Evolutionary conservation across 306 rosid species (phyloP), one percentile per base, ranked within the genome.

Genomic region (Datisca glomerata): DNA sequence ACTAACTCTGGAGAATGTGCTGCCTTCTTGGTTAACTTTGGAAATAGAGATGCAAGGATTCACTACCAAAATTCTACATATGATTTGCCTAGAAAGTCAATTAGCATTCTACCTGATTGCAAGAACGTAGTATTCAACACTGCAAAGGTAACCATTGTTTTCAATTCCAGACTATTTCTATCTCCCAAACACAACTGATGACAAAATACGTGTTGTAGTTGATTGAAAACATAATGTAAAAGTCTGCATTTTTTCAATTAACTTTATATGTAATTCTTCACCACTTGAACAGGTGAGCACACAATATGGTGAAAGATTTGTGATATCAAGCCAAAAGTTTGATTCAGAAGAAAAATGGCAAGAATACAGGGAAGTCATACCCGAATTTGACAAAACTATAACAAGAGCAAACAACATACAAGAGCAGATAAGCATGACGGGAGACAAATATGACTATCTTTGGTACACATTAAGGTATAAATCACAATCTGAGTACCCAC

Each of bases 51-150:
- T 8, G 65, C 41, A 37, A 41, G 18, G 11, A 54, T 71, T 41
- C 22, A 7, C 18, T 65, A 55, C 47, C 65, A 45, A 22, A 32
- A 47, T 12, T 35, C 51, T n/a, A 11, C 21, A 3, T 71, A 55
- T 24, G 51, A 41, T 9, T 37, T 65, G 56, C 57, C 69, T n/a
- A 15, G 6, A 6, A 38, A 21, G 1, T 71, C 77, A 8, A 65
- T 60, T 32, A 65, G 72, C 48, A 65, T 71, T 38, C 41, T 71
- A 20, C 77, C 77, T 1, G 72, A 65, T 47, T 71, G 77, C 56
- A 60, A 37, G 23, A 25, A 5, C 3, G 58, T 56, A 18, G 62
- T 72, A 16, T 71, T 65, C 55, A 65, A 65, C 33, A 60, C 72
- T 24, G 64, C 62, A 36, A 60, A 42, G 63, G n/a, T n/a, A n/a